phyloP scores from a whole-genome alignment of 768 basidiomycete species.

The Calvatia gigantea region DNA sequence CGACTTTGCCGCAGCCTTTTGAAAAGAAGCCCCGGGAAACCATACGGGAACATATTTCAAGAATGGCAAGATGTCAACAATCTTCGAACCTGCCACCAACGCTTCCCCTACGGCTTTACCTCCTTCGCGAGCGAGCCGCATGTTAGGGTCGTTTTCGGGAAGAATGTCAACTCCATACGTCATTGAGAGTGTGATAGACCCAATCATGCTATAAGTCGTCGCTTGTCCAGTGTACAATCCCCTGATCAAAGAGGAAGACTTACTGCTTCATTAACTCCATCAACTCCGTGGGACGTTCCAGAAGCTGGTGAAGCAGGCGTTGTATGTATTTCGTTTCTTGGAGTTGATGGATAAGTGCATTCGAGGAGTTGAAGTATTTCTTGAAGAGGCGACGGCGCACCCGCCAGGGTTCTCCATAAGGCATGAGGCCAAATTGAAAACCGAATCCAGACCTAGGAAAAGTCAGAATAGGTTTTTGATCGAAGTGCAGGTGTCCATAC shows the following conservation, averaged over 20 bases:
- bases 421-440: constrained; percentile 17
- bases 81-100: constrained; percentile 22
- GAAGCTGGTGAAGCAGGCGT: constrained; percentile 11
- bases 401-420: constrained; percentile 20
- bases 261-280: neutral
- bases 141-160: constrained; percentile 26
- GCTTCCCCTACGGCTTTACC: constrained; percentile 21
- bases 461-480: neutral
- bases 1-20: constrained; percentile 33
- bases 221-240: too few relatives aligned
- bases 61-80: constrained; percentile 28
- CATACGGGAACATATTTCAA: constrained; percentile 42
- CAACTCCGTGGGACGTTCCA: neutral
- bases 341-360: constrained; percentile 10
- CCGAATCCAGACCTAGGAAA: constrained; percentile 17
- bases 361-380: constrained; percentile 16
- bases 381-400: constrained; percentile 17
- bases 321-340: constrained; percentile 15
- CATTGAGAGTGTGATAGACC: constrained; percentile 24
- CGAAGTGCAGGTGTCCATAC: too few relatives aligned
- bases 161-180: constrained; percentile 27
- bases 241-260: neutral
- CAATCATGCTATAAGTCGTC: constrained; percentile 17
- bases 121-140: constrained; percentile 17
- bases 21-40: constrained; percentile 46